Conservation (phyloP, 148 eudicot genomes). For the Rhododendron molle region DNA sequence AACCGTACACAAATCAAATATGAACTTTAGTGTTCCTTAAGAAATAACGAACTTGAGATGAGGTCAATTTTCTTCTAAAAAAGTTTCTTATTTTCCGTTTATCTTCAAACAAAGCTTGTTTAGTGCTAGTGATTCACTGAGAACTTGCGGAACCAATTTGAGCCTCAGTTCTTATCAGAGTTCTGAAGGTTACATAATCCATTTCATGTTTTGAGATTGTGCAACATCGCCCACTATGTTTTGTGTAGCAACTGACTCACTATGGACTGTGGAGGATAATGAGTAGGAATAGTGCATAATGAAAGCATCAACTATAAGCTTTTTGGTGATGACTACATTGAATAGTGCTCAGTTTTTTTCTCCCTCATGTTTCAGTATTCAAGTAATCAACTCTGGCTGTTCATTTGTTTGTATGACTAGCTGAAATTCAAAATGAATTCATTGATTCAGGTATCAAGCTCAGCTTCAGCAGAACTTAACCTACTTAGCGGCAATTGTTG, state of each 20-base stretch:
- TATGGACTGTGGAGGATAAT: background rate
- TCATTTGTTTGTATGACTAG: background rate
- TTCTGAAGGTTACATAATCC: too few relatives aligned
- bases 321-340: background rate
- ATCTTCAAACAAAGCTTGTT: too few relatives aligned
- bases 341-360: background rate
- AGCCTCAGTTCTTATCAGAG: too few relatives aligned
- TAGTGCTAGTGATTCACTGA: too few relatives aligned
- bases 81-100: too few relatives aligned
- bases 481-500: constrained; percentile 81
- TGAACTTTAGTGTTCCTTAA: too few relatives aligned
- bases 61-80: too few relatives aligned
- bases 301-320: background rate
- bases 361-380: background rate
- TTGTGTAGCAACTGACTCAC: background rate
- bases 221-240: background rate
- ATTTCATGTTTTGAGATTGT: too few relatives aligned
- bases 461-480: constrained; percentile 71
- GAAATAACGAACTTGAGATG: too few relatives aligned
- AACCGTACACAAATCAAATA: too few relatives aligned
- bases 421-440: background rate
- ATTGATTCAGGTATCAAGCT: constrained; percentile 52
- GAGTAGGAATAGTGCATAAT: background rate
- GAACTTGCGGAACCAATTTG: too few relatives aligned
- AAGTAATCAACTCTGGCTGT: background rate